phyloP scores from a whole-genome alignment of 306 rosid species.

The Rosa rugosa region DNA sequence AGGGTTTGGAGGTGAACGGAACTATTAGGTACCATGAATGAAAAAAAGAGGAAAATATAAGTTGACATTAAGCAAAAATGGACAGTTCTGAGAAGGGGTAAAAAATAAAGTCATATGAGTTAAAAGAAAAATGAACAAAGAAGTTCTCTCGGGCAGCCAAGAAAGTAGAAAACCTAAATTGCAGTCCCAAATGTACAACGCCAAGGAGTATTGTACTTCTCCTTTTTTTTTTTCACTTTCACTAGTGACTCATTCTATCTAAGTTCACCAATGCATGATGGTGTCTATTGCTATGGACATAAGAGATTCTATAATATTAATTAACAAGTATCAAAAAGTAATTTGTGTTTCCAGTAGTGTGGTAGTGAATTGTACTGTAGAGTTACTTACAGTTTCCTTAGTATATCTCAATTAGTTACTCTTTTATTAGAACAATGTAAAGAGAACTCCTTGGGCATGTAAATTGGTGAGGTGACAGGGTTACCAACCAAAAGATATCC shows the following conservation, averaged over 20 bases:
- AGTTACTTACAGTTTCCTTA: background rate
- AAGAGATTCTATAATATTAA: background rate
- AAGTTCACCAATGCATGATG: background rate
- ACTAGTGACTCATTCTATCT: background rate
- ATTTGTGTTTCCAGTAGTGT: background rate
- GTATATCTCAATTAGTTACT: background rate
- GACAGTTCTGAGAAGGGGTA: too few species aligned
- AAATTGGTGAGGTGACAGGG: background rate
- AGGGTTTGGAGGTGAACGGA: background rate
- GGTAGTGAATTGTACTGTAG: background rate
- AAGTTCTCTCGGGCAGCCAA: background rate
- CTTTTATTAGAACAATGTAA: background rate
- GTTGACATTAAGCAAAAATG: background rate
- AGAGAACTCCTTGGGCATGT: slow-evolving; percentile 8
- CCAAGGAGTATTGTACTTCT: background rate
- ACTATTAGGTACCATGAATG: background rate
- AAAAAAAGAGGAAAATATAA: background rate
- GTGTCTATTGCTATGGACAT: background rate
- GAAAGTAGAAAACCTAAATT: background rate
- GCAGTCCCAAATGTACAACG: background rate
- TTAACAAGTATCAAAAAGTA: background rate
- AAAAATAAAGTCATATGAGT: background rate
- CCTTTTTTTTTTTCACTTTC: background rate
- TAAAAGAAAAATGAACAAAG: background rate
- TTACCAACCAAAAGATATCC: background rate